A percentile compares a stretch with the other conserved stretches of the same genome.
Conservation (phyloP, 345 rosid genomes). For the Luvunga scandens region DNA sequence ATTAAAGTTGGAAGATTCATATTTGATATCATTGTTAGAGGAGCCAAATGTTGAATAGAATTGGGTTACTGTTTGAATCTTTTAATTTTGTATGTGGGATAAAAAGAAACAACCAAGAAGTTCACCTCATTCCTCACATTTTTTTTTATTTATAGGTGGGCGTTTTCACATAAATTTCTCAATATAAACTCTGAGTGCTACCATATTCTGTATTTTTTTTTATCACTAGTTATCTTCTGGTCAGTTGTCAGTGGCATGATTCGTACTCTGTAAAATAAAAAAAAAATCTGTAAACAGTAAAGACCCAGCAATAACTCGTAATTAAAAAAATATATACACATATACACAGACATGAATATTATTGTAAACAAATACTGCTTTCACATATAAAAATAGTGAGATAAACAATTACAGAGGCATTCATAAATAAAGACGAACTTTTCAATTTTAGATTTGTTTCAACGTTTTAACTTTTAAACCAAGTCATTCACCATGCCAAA, state of each 20-base stretch:
- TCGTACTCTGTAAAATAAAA: background rate
- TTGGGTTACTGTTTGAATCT: background rate
- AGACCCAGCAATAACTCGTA: background rate
- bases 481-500: background rate
- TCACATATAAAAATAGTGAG: background rate
- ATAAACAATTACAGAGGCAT: too few species aligned
- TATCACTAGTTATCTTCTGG: background rate
- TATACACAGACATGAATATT: background rate
- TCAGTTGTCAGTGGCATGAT: background rate
- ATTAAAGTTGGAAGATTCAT: background rate
- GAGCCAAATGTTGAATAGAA: background rate
- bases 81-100: background rate
- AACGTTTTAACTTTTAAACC: too few species aligned
- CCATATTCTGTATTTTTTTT: background rate
- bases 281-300: background rate
- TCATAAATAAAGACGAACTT: too few species aligned
- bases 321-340: background rate
- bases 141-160: background rate
- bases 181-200: background rate
- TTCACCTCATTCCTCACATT: background rate
- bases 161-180: background rate
- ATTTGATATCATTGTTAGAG: background rate
- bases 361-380: background rate
- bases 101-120: constrained; percentile 4
- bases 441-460: too few species aligned